phyloP scores from a whole-genome alignment of 1,139 yeast species.

The Candida mesenterica region DNA sequence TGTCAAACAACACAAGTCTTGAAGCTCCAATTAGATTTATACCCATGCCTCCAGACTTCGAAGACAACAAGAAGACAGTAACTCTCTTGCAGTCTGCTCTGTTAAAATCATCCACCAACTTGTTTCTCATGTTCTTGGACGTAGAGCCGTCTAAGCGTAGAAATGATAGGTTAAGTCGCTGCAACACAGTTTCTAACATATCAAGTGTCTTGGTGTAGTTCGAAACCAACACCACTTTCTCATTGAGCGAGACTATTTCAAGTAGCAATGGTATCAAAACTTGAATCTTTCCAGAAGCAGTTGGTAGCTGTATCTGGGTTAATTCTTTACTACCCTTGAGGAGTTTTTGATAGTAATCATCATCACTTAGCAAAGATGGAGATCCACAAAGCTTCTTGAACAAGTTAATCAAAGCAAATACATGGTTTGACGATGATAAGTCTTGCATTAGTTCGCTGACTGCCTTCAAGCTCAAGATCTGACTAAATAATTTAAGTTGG shows the following conservation, averaged over 20 bases:
- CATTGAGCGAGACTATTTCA: conserved; percentile 46
- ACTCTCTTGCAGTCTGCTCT: conserved; percentile 35
- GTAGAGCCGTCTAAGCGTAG: conserved; percentile 84
- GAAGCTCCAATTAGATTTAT: conserved; percentile 89
- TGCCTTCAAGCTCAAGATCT: conserved; percentile 44
- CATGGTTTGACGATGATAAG: conserved; percentile 35
- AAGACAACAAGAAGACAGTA: conserved; percentile 75
- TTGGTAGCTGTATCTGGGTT: conserved; percentile 10
- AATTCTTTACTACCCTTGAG: conserved; percentile 13
- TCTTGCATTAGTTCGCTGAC: conserved; percentile 29
- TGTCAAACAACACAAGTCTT: conserved; percentile 75
- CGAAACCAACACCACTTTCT: conserved; percentile 84
- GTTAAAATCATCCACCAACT: conserved; percentile 71
- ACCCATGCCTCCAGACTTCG: conserved; percentile 95
- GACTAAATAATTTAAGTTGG: conserved; percentile 57
- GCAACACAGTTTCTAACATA: conserved; percentile 59
- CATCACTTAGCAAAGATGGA: conserved; percentile 58
- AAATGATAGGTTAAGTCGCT: conserved; percentile 49
- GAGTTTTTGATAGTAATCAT: conserved; percentile 29
- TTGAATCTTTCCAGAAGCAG: conserved; percentile 54
- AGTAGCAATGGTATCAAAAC: conserved; percentile 53
- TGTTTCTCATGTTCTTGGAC: conserved; percentile 60
- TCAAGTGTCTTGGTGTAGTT: conserved; percentile 89
- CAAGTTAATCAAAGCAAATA: conserved; percentile 68
- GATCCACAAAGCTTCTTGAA: conserved; percentile 85